A percentile compares a stretch with the other conserved stretches of the same genome.
Evolutionary conservation across 1,139 yeast species (phyloP).

Genomic region (Zygoascus hellenicus): DNA sequence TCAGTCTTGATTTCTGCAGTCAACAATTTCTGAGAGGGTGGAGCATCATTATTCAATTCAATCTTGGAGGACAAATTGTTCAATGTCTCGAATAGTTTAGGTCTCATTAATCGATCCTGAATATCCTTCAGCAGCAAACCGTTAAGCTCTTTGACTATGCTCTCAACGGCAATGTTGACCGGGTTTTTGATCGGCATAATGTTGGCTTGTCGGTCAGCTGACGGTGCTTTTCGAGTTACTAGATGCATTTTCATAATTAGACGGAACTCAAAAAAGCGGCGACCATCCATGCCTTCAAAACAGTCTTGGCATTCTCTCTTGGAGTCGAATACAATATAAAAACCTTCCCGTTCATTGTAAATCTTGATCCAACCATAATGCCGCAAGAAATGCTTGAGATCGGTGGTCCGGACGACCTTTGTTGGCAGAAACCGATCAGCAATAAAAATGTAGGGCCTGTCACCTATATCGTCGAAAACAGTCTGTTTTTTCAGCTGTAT

Average conservation of each 20-base stretch:
- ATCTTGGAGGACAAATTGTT: conserved; percentile 54
- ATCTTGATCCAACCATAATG: conserved; percentile 63
- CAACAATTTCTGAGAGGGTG: conserved; percentile 12
- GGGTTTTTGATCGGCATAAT: conserved; percentile 20
- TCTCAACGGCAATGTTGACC: conserved; percentile 52
- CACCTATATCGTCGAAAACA: conserved; percentile 39
- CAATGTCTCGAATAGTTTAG: conserved; percentile 57
- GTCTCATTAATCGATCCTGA: conserved; percentile 68
- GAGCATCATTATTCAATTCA: conserved; percentile 30
- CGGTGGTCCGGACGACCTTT: conserved; percentile 46
- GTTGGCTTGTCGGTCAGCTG: not conserved
- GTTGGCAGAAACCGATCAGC: conserved; percentile 51
- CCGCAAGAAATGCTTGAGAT: conserved; percentile 47
- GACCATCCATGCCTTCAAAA: conserved; percentile 61
- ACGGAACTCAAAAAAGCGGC: conserved; percentile 43
- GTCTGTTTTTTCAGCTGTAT: conserved; percentile 1
- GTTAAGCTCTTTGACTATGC: conserved; percentile 59
- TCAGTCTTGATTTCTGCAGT: conserved; percentile 4
- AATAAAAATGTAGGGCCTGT: conserved; percentile 53
- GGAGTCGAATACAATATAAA: conserved; percentile 63
- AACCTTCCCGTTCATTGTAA: conserved; percentile 57
- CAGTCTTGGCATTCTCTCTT: conserved; percentile 61
- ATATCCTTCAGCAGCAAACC: conserved; percentile 64
- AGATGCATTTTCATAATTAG: conserved; percentile 51
- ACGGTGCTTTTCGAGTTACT: not conserved